Percentiles rank a stretch among this genome's conserved stretches.
phyloP scores from a whole-genome alignment of 225 moss, liverwort and hornwort genomes.

The Marchantia polymorpha region DNA sequence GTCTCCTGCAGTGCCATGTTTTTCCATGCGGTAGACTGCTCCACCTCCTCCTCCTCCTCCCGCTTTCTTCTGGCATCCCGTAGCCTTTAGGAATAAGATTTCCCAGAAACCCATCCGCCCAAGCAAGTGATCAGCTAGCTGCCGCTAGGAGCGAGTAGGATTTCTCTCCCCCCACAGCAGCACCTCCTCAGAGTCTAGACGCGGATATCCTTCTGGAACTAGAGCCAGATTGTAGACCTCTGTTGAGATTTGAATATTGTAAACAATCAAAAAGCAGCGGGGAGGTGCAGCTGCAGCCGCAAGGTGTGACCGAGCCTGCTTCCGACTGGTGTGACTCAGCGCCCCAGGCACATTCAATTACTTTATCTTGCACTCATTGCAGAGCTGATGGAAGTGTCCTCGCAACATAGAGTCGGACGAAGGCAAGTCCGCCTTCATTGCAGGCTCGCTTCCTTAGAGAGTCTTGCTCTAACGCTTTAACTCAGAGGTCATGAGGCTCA shows the following conservation, averaged over 20 bases:
- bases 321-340: neutral
- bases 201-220: neutral
- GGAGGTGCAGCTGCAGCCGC: neutral
- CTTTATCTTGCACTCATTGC: neutral
- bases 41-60: no score
- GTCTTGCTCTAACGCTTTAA: neutral
- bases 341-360: neutral
- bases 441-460: no score
- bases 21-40: neutral
- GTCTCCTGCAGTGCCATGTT: neutral
- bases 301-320: neutral
- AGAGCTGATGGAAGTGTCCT: neutral
- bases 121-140: neutral
- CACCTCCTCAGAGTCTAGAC: neutral
- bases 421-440: neutral
- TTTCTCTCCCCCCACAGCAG: neutral
- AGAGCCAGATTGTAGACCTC: neutral
- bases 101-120: neutral
- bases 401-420: neutral
- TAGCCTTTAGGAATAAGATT: neutral
- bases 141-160: neutral
- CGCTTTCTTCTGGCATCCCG: neutral
- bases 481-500: neutral
- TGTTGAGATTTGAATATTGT: no score
- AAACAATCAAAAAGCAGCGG: neutral